Base-by-base conservation (phyloP, 352 stramenopile genomes). In the Globisporangium recalcitrans region DNA sequence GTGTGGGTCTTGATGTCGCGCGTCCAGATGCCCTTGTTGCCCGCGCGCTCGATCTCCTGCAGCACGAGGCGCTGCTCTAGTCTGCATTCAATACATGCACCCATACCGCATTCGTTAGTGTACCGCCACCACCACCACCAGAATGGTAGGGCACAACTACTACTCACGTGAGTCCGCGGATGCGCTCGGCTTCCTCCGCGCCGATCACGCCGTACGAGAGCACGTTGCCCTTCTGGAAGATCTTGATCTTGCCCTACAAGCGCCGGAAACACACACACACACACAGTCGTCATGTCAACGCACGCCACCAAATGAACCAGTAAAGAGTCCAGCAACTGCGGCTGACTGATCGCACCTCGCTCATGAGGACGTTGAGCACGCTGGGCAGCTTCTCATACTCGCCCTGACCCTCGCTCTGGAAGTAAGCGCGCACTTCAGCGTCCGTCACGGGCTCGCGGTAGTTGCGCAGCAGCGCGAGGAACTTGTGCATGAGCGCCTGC, bases 1-100 rank as follows among this genome's bases (percentile, higher is more conserved):
- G 97, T 99, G 51, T 98, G 84, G n/a, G 89, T 87, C 78, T 98
- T 97, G 70, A 99, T 98, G 68, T 99, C 97, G 55, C 97, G 92
- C 29, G 96, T 99, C 97, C 97, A 99, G 69, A 99, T 98, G 52
- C 97, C 97, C 74, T 98, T 98, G 78, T 99, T 98, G 31, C 93
- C 95, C 24, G 94, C 81, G 62, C 91, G 85, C 74, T 99, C 95
- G 73, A 99, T 98, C 59, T 98, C 90, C 77, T 98, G 94, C 47
- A 95, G 71, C 73, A 96, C 85, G 22, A 93, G 68, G 3, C 85
- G 85, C 71, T 95, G 87, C 64, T 95, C 87, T 51, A 91, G 68
- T 14, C 85, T 93, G 67, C 6, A 36, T 7, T 21, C 14, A 32
- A 24, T 32, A 10, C 29, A 52, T 6, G 4, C 31, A 44, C 19